A percentile compares a stretch with the other conserved stretches of the same genome.
phyloP scores from a whole-genome alignment of 768 basidiomycete genomes.

The Boletus tomentosulus region DNA sequence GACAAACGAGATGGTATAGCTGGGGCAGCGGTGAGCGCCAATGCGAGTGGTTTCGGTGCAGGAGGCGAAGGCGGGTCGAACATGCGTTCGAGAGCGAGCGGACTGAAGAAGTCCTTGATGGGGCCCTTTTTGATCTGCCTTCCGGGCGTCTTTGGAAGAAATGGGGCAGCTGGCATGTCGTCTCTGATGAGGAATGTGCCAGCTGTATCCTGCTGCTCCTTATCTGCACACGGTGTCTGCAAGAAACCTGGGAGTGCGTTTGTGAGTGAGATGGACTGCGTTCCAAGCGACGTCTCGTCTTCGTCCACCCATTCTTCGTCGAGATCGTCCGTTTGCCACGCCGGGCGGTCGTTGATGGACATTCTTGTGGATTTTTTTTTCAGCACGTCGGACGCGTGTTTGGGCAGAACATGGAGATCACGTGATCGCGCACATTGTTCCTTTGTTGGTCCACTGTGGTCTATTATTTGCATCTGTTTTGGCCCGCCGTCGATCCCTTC shows the following conservation, averaged over 20 bases:
- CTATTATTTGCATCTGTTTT: conserved; percentile 19
- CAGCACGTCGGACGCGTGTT: conserved; percentile 1
- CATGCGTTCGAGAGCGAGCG: conserved; percentile 83
- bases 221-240: conserved; percentile 39
- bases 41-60: conserved; percentile 18
- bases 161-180: conserved; percentile 51
- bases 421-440: conserved; percentile 25
- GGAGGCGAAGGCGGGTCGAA: conserved; percentile 92
- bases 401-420: conserved; percentile 6
- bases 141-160: conserved; percentile 66
- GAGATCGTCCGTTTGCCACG: conserved; percentile 87
- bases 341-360: conserved; percentile 40
- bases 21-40: conserved; percentile 27
- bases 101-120: conserved; percentile 84
- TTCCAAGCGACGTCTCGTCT: conserved; percentile 36
- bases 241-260: conserved; percentile 47
- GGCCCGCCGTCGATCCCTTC: conserved; percentile 12
- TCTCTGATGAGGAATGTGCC: conserved; percentile 79
- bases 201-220: conserved; percentile 30
- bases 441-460: conserved; percentile 13
- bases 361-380: conserved; percentile 5
- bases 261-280: conserved; percentile 58
- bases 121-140: conserved; percentile 48
- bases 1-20: conserved; percentile 35
- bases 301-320: conserved; percentile 88